These are phyloP conservation scores for Erodium trifolium DNA, from an alignment of 441 rosid species.

Conservation along the genomic window DNA sequence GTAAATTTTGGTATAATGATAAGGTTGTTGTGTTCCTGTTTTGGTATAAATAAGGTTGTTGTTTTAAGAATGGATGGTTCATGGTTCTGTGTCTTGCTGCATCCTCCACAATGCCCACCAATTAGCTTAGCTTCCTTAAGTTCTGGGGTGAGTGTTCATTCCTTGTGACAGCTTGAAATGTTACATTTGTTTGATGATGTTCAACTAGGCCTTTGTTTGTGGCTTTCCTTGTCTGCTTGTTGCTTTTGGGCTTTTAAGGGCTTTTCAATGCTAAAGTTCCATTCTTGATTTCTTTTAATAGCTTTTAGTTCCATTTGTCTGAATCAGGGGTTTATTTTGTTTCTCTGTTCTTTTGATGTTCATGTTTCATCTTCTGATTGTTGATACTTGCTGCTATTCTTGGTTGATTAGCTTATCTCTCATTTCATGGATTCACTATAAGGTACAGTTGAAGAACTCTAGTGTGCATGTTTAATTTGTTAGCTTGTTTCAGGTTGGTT, in stretches of 20 bases:
- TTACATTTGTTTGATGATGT: neutral
- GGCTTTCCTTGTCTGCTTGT: neutral
- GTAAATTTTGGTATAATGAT: too few relatives aligned
- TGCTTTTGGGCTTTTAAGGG: neutral
- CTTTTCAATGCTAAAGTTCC: too few relatives aligned
- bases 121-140: neutral
- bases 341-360: slow-evolving; percentile 10
- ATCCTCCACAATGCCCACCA: neutral
- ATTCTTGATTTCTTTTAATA: too few relatives aligned
- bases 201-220: neutral
- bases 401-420: too few relatives aligned
- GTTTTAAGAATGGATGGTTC: too few relatives aligned
- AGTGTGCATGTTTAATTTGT: too few relatives aligned
- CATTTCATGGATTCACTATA: too few relatives aligned
- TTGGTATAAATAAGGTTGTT: too few relatives aligned
- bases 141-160: neutral
- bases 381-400: too few relatives aligned
- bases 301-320: neutral
- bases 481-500: too few relatives aligned
- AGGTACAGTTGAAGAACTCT: too few relatives aligned
- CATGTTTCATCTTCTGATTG: neutral
- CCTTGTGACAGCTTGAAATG: neutral
- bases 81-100: neutral
- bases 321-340: neutral
- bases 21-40: too few relatives aligned